Conservation (phyloP, 73 alveolate species). For the Tetrahymena borealis region DNA sequence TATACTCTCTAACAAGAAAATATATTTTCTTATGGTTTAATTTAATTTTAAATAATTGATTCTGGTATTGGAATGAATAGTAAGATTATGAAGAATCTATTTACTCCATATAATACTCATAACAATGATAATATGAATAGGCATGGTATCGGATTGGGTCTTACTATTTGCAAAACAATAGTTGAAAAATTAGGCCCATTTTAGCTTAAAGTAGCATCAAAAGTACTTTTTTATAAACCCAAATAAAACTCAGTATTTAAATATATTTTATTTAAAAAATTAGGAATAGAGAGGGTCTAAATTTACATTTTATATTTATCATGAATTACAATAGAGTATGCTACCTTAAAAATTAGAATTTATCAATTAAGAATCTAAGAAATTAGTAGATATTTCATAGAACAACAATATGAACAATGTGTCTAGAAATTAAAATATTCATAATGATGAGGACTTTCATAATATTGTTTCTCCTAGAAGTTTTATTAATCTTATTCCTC, state of each 20-base stretch:
- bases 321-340: background rate
- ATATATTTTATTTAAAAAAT: background rate
- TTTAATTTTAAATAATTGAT: background rate
- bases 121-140: background rate
- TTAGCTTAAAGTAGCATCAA: background rate
- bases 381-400: background rate
- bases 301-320: background rate
- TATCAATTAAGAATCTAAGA: background rate
- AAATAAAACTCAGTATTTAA: background rate
- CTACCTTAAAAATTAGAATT: background rate
- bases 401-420: background rate
- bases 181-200: background rate
- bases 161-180: background rate
- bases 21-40: background rate
- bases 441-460: background rate
- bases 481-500: background rate
- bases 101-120: background rate
- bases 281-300: background rate
- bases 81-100: background rate
- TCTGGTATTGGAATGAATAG: background rate
- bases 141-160: background rate
- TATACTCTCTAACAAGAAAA: background rate
- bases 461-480: background rate
- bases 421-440: background rate
- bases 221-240: background rate